Conservation (phyloP, 2,329 filamentous ascomycete species). For the Akanthomyces uredinophilus region DNA sequence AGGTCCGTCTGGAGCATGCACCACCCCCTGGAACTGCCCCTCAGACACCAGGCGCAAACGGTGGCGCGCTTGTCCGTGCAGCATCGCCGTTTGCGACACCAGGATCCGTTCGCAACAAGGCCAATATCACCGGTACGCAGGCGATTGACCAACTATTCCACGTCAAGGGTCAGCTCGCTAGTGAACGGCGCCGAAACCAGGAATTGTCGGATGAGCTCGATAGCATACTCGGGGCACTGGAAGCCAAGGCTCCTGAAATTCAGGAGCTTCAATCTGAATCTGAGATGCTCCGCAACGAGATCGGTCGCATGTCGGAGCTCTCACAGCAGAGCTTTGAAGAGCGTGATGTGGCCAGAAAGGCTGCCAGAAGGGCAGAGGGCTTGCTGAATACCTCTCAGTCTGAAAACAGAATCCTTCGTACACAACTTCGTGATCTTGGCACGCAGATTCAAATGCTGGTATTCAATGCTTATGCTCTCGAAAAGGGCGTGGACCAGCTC, state of each 20-base stretch:
- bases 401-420: slow-evolving; percentile 74
- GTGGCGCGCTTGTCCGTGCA: slow-evolving; percentile 46
- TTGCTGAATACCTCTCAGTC: slow-evolving; percentile 58
- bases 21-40: slow-evolving; percentile 45
- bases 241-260: slow-evolving; percentile 81
- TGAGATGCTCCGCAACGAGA: slow-evolving; percentile 71
- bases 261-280: slow-evolving; percentile 80
- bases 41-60: slow-evolving; percentile 58
- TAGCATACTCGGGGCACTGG: slow-evolving; percentile 77
- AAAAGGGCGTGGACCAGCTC: slow-evolving; percentile 71
- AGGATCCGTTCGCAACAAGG: slow-evolving; percentile 51
- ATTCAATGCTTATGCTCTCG: slow-evolving; percentile 76
- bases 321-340: slow-evolving; percentile 78
- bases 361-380: slow-evolving; percentile 72
- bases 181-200: slow-evolving; percentile 68
- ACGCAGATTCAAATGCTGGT: slow-evolving; percentile 87
- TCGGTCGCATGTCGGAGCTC: slow-evolving; percentile 78
- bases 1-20: slow-evolving; percentile 42
- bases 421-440: slow-evolving; percentile 83
- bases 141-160: slow-evolving; percentile 60
- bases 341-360: slow-evolving; percentile 72
- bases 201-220: slow-evolving; percentile 74
- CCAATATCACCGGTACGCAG: slow-evolving; percentile 54
- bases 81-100: slow-evolving; percentile 59
- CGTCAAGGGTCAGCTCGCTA: slow-evolving; percentile 66